Base-by-base conservation (phyloP, 352 stramenopile genomes). In the Phytophthora colocasiae region DNA sequence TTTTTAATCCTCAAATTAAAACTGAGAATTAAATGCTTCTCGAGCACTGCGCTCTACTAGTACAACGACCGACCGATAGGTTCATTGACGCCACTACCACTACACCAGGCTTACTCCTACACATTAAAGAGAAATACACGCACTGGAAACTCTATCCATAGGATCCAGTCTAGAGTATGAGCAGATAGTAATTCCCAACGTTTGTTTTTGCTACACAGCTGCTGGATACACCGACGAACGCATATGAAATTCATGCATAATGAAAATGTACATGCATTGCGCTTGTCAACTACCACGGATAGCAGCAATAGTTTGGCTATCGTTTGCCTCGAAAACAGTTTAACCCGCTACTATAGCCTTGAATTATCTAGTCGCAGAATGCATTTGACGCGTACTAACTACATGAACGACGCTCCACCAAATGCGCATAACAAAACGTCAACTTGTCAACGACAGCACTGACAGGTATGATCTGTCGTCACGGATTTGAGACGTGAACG, bases 381-480 rank as follows among this genome's bases (percentile, higher is more conserved):
- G 36, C 17, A n/a, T 19, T 9, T 43, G 36, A 14, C 36, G 12
- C 19, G 19, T 19, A 19, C 19, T 19, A 19, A 19, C 19, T 19
- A 19, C 19, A 19, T 19, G 36, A 43, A 43, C 36, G 31, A 34
- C 31, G 31, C 27, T 8, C 27, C 27, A 6, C 27, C 27, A 31
- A 31, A 31, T 31, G 34, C 34, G 34, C 4, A 7, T 19, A 43
- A 12, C 36, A 43, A 43, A 43, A 43, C 39, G 34, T 46, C 55
- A 49, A 54, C 22, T 63, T 54, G 44, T 40, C 29, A 54, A 24
- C 22, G 14, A 17, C 44, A 36, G 41, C 6, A 44, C 15, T 66
- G 48, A 59, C 48, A 54, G 58, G n/a, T 49, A 66, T 34, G 58
- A 66, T 59, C 58, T 12, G 11, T 59, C 58, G 40, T 19, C 58